Evolutionary conservation across 2,329 filamentous ascomycete species (phyloP), one percentile per base, ranked within the genome.

Genomic region (Rugonectria rugulosa): DNA sequence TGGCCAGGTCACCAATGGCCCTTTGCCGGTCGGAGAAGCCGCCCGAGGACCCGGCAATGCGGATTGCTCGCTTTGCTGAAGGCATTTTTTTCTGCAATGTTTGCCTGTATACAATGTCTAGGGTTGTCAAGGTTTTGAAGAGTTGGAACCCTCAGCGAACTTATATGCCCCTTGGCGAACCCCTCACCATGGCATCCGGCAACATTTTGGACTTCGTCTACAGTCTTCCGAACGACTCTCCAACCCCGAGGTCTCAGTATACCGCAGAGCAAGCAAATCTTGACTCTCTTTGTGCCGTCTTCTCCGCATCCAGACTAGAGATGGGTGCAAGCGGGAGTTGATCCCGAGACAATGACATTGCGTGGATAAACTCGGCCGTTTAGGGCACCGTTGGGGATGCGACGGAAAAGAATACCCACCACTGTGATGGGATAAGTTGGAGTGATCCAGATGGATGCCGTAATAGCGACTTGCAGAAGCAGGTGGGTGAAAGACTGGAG

Each of bases 21-120:
- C 74, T 70, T 55, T 77, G 73, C 29, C 76, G 70, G 62, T 77
- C 76, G 17, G 74, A 75, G 67, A 77, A 77, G 24, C 75, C 75
- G 23, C 76, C 75, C 14, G 74, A 77, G 37, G 75, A 71, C 52
- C 75, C 75, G 51, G 74, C 75, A 57, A 78, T 74, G 56, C 73
- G 73, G 57, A 78, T 73, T 7, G 74, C 69, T 56, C 72, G 67
- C 56, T 72, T 73, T 37, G 56, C 43, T 8, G 65, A 60, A 20
- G 63, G 59, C 67, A 68, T 69, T 46, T 6, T 61, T 26, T 32
- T 31, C 6, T 29, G 17, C 2, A 24, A 19, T 19, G 26, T n/a
- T 15, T 31, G 12, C 17, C 14, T 12, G n/a, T n/a, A n/a, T n/a
- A n/a, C n/a, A n/a, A n/a, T 20, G n/a, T 45, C 42, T 27, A 27